Base-by-base conservation (phyloP, 2,329 filamentous ascomycete species). In the Ophiosphaerella narmari region DNA sequence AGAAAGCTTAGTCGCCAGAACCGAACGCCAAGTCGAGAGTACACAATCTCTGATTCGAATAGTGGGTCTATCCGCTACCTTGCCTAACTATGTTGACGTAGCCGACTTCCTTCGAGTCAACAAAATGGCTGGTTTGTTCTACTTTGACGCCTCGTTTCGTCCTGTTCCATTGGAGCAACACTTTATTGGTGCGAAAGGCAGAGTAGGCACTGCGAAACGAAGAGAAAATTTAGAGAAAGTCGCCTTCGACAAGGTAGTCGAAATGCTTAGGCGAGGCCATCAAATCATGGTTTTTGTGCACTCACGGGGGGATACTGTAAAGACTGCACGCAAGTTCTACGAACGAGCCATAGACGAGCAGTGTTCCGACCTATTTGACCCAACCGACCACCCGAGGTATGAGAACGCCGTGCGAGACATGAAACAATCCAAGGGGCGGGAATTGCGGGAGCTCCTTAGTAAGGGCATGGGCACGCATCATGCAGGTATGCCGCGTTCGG, bases 251-350 rank as follows among this genome's bases (percentile, higher is more conserved):
- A 99, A 99, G 70, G 91, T 97, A 39, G 88, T 86, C 60, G 89
- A 94, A 44, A 97, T 99, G 92, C 80, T 99, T 3, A 85, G 91
- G 67, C 79, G 81, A 50, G 92, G 90, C n/a, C 94, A 99, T 66
- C 94, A 99, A 72, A 84, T 99, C 59, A 99, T 99, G 95, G 93
- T 99, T 0, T 99, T 99, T 72, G 95, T 99, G 9, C 95, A 99
- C 72, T 97, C 93, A 1, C 84, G 94, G 23, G 92, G 96, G 69
- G 95, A 99, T 63, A 99, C 95, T 0, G 85, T 96, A 59, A 83
- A 88, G 54, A 95, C 93, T 1, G 92, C 94, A 39, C 88, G 89
- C 59, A 90, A 88, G 78, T 78, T 99, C 23, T 86, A 89, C 54
- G 87, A 97, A 62, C 91, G 94, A 78, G 94, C 94, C 1, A 79